phyloP scores from a whole-genome alignment of 2,329 filamentous ascomycete genomes.

The Paraconiothyrium brasiliense region DNA sequence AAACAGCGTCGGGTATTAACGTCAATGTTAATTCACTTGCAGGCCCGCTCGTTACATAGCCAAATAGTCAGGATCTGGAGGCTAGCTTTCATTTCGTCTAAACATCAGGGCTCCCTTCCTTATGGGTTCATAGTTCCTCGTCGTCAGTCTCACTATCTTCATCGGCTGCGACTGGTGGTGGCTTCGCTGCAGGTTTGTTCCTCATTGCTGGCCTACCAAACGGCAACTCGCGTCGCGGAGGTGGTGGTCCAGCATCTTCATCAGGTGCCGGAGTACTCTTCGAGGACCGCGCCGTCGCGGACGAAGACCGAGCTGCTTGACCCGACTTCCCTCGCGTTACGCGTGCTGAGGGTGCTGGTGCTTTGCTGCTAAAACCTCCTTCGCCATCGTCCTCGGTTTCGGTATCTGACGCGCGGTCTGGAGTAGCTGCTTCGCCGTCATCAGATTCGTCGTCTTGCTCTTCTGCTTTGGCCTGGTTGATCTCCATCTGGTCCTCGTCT shows the following conservation, averaged over 20 bases:
- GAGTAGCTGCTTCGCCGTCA: slow-evolving; percentile 38
- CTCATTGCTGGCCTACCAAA: slow-evolving; percentile 40
- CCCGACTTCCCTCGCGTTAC: slow-evolving; percentile 24
- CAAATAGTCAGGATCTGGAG: background rate
- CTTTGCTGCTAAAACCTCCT: slow-evolving; percentile 19
- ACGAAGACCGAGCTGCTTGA: slow-evolving; percentile 30
- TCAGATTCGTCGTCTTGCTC: slow-evolving; percentile 39
- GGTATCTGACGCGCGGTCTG: slow-evolving; percentile 45
- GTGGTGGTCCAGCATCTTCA: slow-evolving; percentile 27
- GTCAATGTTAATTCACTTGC: too few species aligned
- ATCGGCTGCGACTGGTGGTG: slow-evolving; percentile 24
- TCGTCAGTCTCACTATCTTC: slow-evolving; percentile 49
- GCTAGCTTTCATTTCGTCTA: background rate
- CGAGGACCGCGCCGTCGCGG: slow-evolving; percentile 28
- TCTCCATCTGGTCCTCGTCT: slow-evolving; percentile 46
- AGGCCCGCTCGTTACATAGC: too few species aligned
- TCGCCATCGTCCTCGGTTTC: slow-evolving; percentile 49
- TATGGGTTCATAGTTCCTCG: slow-evolving; percentile 41
- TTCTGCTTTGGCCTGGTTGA: slow-evolving; percentile 39
- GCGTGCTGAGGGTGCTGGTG: slow-evolving; percentile 18
- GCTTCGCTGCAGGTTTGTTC: slow-evolving; percentile 26
- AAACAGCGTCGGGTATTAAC: too few species aligned
- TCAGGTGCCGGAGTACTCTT: slow-evolving; percentile 20
- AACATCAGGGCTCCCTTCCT: background rate
- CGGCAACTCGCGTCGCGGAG: slow-evolving; percentile 48